phyloP scores from a whole-genome alignment of 768 basidiomycete genomes.

The Russula griseocarnosa region DNA sequence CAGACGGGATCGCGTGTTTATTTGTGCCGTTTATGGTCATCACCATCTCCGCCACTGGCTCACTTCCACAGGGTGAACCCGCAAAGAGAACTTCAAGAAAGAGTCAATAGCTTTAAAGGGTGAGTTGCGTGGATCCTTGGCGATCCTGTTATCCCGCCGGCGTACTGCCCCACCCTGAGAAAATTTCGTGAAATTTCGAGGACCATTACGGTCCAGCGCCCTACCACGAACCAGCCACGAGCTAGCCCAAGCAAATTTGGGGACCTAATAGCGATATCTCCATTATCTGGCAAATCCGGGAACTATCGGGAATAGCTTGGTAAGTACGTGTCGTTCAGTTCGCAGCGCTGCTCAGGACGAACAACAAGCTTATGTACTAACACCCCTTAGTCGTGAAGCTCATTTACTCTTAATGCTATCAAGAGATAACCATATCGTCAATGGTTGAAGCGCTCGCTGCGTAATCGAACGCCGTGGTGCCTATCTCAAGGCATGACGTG shows the following conservation, averaged over 20 bases:
- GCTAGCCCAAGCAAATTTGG: background rate
- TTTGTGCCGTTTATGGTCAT: background rate
- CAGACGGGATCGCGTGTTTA: background rate
- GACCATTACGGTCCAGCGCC: background rate
- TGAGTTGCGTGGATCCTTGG: slow-evolving; percentile 8
- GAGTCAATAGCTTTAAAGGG: background rate
- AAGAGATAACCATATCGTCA: slow-evolving; percentile 42
- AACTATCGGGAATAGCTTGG: slow-evolving; percentile 46
- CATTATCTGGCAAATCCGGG: slow-evolving; percentile 47
- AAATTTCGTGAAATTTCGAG: background rate
- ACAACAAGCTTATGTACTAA: background rate
- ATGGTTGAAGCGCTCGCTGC: slow-evolving; percentile 44
- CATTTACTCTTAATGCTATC: slow-evolving; percentile 41
- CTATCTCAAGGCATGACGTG: slow-evolving; percentile 35
- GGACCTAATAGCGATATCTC: slow-evolving; percentile 47
- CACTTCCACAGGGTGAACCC: background rate
- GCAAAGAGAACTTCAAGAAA: background rate
- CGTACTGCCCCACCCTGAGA: slow-evolving; percentile 46
- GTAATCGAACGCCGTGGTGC: slow-evolving; percentile 51
- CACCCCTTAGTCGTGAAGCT: slow-evolving; percentile 41
- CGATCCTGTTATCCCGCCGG: slow-evolving; percentile 34
- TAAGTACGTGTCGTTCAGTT: slow-evolving; percentile 29
- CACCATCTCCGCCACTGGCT: background rate
- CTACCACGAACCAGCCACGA: background rate
- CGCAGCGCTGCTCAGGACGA: background rate